Percentiles rank a stretch among this genome's conserved stretches.
Evolutionary conservation across 805 yeast genomes (phyloP).

Genomic region (Scheffersomyces stipitis): DNA sequence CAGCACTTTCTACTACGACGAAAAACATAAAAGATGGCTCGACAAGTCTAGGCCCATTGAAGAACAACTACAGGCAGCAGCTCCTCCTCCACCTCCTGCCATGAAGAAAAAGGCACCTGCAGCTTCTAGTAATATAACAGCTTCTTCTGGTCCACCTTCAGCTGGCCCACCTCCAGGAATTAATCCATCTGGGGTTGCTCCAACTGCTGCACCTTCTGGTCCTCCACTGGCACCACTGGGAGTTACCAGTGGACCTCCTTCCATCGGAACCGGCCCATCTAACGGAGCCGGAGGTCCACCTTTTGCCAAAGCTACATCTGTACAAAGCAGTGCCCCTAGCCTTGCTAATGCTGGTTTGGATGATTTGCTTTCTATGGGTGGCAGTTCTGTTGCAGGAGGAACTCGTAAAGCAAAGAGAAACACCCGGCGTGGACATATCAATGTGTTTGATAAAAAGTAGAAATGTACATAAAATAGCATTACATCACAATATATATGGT

Average conservation of each 20-base stretch:
- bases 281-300: neutral
- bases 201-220: constrained; percentile 7
- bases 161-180: constrained; percentile 8
- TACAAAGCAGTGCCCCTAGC: constrained; percentile 15
- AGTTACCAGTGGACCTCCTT: constrained; percentile 17
- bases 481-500: too few species aligned
- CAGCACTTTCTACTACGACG: constrained; percentile 75
- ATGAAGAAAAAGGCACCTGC: constrained; percentile 25
- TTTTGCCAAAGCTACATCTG: constrained; percentile 1
- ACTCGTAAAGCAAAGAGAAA: constrained; percentile 27
- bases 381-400: constrained; percentile 16
- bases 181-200: constrained; percentile 4
- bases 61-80: constrained; percentile 54
- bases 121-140: constrained; percentile 12
- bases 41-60: constrained; percentile 65
- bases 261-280: constrained; percentile 10
- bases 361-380: constrained; percentile 36
- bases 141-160: constrained; percentile 10
- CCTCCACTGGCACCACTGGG: constrained; percentile 10
- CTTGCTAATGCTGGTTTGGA: constrained; percentile 44
- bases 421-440: constrained; percentile 54
- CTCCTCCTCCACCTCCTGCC: constrained; percentile 69
- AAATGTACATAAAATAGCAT: too few species aligned
- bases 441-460: constrained; percentile 48
- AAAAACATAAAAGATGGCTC: constrained; percentile 83